These are phyloP conservation scores for Lagenaria siceraria DNA, from an alignment of 306 rosid genomes.

Conservation along the genomic window DNA sequence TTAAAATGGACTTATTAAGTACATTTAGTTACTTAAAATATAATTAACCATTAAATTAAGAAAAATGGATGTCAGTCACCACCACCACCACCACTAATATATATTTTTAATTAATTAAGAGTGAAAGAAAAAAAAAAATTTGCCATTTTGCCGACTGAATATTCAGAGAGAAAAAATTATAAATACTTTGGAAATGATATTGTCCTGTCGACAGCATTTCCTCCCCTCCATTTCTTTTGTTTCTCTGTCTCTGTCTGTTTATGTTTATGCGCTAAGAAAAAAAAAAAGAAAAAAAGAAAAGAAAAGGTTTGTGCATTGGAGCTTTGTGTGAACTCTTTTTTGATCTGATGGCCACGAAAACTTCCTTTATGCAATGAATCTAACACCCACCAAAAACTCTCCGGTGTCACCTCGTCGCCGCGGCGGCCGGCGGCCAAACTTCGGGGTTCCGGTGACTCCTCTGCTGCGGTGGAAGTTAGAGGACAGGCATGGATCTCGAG, in stretches of 20 bases:
- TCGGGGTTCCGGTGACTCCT: conserved; percentile 1
- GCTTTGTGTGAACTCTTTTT: background rate
- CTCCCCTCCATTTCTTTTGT: conserved; percentile 4
- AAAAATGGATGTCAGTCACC: background rate
- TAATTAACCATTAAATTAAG: background rate
- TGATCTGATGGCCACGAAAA: background rate
- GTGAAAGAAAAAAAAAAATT: background rate
- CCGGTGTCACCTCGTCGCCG: background rate
- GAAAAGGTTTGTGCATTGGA: background rate
- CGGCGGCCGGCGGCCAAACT: background rate
- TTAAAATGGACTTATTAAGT: background rate
- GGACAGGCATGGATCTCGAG: background rate
- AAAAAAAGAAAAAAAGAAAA: background rate
- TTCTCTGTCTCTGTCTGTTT: conserved; percentile 5
- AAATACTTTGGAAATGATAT: background rate
- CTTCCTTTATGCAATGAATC: background rate
- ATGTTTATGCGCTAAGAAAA: background rate
- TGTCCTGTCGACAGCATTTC: conserved; percentile 6
- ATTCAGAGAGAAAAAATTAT: background rate
- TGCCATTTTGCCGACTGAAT: background rate
- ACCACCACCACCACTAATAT: background rate
- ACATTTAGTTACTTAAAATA: background rate
- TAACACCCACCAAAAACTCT: background rate
- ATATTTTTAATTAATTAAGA: background rate
- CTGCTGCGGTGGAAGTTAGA: conserved; percentile 4